Evolutionary conservation across 106 monocot species (phyloP).

Genomic region (Triglochin maritima): DNA sequence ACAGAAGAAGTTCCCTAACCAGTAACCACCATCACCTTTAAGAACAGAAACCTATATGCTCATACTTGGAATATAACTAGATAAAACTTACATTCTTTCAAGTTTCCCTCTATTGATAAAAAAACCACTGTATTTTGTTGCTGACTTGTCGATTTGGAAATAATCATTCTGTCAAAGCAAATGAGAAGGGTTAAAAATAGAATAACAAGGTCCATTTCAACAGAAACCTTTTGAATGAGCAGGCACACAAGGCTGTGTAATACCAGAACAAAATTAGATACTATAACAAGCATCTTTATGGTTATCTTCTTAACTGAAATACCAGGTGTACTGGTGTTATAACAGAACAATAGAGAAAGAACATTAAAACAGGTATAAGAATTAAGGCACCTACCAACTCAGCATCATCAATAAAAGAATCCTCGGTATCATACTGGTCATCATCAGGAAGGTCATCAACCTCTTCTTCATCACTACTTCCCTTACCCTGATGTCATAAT

Average conservation of each 20-base stretch:
- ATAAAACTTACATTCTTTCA: slow-evolving; percentile 8
- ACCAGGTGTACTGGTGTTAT: not conserved
- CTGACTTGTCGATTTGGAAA: slow-evolving; percentile 90
- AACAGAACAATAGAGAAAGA: not conserved
- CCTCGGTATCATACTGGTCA: slow-evolving; percentile 98
- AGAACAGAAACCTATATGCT: not conserved
- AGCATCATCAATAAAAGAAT: slow-evolving; percentile 97
- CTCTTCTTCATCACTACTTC: slow-evolving; percentile 94
- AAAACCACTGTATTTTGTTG: slow-evolving; percentile 87
- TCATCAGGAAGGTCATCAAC: slow-evolving; percentile 77
- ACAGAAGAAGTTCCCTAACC: not conserved
- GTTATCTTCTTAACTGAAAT: no score
- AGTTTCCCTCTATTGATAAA: slow-evolving; percentile 96
- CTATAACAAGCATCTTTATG: no score
- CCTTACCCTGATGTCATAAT: slow-evolving; percentile 53
- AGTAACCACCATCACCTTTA: not conserved
- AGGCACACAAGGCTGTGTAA: no score
- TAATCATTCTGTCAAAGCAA: slow-evolving; percentile 72
- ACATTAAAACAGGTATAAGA: not conserved
- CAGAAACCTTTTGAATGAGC: not conserved
- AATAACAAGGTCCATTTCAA: not conserved
- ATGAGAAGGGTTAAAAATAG: not conserved
- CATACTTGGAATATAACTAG: not conserved
- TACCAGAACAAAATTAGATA: no score
- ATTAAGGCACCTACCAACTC: slow-evolving; percentile 61